These are phyloP conservation scores for Chrysanthemum seticuspe DNA, from an alignment of 129 eudicot genomes.

Conservation along the genomic window DNA sequence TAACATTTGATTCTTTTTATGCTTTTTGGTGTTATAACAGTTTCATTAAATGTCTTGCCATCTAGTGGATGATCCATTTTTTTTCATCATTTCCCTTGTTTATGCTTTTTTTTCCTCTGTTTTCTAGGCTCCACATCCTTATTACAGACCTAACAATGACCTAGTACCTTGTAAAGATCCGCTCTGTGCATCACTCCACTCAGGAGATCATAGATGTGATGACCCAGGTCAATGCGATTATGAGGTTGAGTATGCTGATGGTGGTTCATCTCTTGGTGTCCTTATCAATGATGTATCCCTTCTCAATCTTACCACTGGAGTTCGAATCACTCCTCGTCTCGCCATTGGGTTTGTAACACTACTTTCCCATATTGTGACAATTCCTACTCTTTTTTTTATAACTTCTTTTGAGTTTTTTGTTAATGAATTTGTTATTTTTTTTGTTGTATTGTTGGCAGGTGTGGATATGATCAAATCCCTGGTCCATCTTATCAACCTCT, in stretches of 20 bases:
- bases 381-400: too few species aligned
- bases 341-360: constrained; percentile 64
- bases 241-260: constrained; percentile 95
- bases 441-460: constrained; percentile 37
- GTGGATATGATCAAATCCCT: constrained; percentile 97
- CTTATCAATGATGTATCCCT: constrained; percentile 64
- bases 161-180: constrained; percentile 77
- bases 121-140: constrained; percentile 83
- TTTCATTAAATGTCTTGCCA: too few species aligned
- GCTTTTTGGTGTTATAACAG: not conserved
- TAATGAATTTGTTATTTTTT: too few species aligned
- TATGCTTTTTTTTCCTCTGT: constrained; percentile 10
- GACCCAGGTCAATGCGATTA: constrained; percentile 88
- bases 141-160: constrained; percentile 74
- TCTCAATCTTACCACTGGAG: constrained; percentile 75
- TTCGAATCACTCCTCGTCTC: constrained; percentile 56
- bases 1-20: constrained; percentile 1
- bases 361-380: not conserved
- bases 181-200: constrained; percentile 78
- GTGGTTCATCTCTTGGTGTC: constrained; percentile 95
- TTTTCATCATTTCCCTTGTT: not conserved
- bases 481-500: constrained; percentile 74
- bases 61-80: not conserved
- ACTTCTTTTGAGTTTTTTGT: too few species aligned
- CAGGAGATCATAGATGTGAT: constrained; percentile 65